Percentiles rank a stretch among this genome's conserved stretches.
Evolutionary conservation across 2,329 filamentous ascomycete genomes (phyloP).

Genomic region (Diaporthe aspalathi): DNA sequence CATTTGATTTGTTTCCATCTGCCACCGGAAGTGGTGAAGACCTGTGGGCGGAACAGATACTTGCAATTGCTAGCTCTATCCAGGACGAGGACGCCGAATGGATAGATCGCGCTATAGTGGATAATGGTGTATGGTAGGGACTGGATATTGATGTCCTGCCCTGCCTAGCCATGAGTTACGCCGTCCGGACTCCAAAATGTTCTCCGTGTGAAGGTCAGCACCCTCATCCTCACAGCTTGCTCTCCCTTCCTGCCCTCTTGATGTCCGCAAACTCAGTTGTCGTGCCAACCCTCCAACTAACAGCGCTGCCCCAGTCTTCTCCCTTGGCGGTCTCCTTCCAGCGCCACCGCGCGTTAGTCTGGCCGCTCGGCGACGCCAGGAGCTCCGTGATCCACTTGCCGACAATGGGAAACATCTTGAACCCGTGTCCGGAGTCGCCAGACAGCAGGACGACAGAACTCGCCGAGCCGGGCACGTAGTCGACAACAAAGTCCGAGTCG

Average conservation of each 20-base stretch:
- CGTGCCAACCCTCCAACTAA: constrained; percentile 53
- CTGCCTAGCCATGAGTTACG: background rate
- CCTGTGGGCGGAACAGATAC: constrained; percentile 24
- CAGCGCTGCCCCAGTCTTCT: constrained; percentile 42
- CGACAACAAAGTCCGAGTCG: constrained; percentile 70
- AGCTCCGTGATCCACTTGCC: constrained; percentile 65
- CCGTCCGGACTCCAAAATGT: background rate
- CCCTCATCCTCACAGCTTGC: background rate
- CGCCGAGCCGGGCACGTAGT: constrained; percentile 64
- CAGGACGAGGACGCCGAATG: constrained; percentile 25
- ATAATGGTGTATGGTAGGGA: constrained; percentile 20
- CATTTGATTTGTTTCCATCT: background rate
- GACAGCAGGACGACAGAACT: constrained; percentile 61
- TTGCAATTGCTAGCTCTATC: constrained; percentile 25
- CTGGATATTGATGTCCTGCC: background rate
- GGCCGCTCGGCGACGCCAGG: constrained; percentile 53
- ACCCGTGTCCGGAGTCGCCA: constrained; percentile 71
- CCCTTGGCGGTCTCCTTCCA: constrained; percentile 57
- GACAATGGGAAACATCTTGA: constrained; percentile 72
- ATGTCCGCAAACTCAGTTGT: constrained; percentile 18
- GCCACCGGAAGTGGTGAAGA: constrained; percentile 12
- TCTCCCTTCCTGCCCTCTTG: constrained; percentile 17
- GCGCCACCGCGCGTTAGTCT: constrained; percentile 60
- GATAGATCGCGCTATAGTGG: constrained; percentile 27
- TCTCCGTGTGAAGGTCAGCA: background rate